These are phyloP conservation scores for Penicillium simplicissimum DNA, from an alignment of 495 filamentous ascomycete genomes.

Conservation along the genomic window DNA sequence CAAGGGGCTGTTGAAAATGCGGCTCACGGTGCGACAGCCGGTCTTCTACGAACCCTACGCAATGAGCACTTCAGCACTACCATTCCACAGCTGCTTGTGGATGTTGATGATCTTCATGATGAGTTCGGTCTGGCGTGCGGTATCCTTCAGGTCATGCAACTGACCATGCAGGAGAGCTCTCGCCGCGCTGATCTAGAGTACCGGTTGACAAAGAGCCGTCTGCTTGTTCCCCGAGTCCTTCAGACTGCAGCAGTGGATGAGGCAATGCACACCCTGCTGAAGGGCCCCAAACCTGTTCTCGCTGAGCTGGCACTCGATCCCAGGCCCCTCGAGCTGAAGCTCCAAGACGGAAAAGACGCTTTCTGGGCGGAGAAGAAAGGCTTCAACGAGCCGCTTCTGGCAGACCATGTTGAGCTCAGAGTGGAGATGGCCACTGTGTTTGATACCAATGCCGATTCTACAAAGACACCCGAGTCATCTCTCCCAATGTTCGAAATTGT, in stretches of 20 bases:
- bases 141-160: conserved; percentile 22
- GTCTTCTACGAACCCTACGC: conserved; percentile 28
- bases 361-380: conserved; percentile 20
- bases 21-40: conserved; percentile 19
- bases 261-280: conserved; percentile 22
- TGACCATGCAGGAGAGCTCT: conserved; percentile 17
- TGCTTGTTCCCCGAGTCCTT: conserved; percentile 25
- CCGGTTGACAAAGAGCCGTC: conserved; percentile 15
- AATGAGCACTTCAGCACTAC: conserved; percentile 23
- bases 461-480: conserved; percentile 17
- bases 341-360: conserved; percentile 12
- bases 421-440: conserved; percentile 22
- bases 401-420: conserved; percentile 21
- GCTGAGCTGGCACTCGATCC: conserved; percentile 11
- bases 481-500: conserved; percentile 21
- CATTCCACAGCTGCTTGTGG: conserved; percentile 20
- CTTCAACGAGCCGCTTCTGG: not conserved
- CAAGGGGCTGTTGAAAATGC: conserved; percentile 12
- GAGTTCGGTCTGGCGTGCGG: conserved; percentile 14
- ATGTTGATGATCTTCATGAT: conserved; percentile 10
- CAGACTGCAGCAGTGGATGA: conserved; percentile 21
- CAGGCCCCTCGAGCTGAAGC: conserved; percentile 17
- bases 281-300: conserved; percentile 23
- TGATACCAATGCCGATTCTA: conserved; percentile 8
- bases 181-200: conserved; percentile 24